phyloP scores from a whole-genome alignment of 805 yeast genomes.

The Kuraishia ogatae region DNA sequence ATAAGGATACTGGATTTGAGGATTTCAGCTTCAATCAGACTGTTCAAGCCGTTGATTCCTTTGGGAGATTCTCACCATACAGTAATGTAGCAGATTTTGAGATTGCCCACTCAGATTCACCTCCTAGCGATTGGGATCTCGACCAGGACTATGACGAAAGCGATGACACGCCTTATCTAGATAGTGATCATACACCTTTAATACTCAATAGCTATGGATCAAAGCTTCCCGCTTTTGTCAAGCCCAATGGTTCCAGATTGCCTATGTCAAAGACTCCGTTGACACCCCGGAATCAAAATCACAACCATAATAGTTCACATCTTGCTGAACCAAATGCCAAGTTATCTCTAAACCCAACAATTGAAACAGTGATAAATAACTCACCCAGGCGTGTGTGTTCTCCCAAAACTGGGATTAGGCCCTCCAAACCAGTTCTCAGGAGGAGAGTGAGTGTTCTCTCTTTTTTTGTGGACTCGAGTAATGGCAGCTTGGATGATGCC shows the following conservation, averaged over 20 bases:
- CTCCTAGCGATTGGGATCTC: neutral
- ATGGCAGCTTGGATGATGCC: conserved; percentile 53
- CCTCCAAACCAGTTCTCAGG: conserved; percentile 25
- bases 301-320: neutral
- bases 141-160: neutral
- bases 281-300: neutral
- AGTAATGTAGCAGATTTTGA: neutral
- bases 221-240: neutral
- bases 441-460: conserved; percentile 25
- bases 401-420: conserved; percentile 24
- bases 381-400: conserved; percentile 36
- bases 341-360: neutral
- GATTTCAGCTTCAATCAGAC: conserved; percentile 1
- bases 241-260: neutral
- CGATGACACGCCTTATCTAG: neutral
- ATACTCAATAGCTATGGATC: neutral
- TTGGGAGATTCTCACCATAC: neutral
- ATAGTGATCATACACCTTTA: neutral
- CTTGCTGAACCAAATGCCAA: neutral
- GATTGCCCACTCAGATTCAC: neutral
- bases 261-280: neutral
- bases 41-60: neutral
- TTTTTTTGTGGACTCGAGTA: conserved; percentile 51
- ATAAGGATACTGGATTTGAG: neutral
- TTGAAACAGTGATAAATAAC: neutral